Percentiles rank a stretch among this genome's conserved stretches.
Conservation (phyloP, 2,329 filamentous ascomycete species). For the Beauveria caledonica region DNA sequence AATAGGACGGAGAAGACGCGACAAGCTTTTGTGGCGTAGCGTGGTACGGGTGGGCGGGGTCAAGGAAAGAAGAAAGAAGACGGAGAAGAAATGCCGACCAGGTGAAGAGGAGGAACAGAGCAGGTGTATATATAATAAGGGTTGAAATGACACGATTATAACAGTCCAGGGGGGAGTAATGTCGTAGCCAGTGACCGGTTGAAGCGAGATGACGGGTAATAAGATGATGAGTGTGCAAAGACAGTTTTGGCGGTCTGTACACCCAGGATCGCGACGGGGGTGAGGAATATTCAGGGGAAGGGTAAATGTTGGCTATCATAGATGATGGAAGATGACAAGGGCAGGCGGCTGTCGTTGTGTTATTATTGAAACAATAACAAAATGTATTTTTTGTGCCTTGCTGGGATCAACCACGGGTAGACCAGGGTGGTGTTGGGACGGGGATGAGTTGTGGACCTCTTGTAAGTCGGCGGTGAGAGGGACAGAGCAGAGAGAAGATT, state of each 20-base stretch:
- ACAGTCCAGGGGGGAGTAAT: slow-evolving; percentile 4
- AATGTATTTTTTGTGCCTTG: neutral
- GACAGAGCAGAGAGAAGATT: neutral
- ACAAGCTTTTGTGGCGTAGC: neutral
- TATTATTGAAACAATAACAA: slow-evolving; percentile 7
- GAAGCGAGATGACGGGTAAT: slow-evolving; percentile 7
- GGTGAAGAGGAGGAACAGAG: neutral
- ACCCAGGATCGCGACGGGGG: slow-evolving; percentile 7
- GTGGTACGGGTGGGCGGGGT: neutral
- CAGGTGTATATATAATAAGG: slow-evolving; percentile 1
- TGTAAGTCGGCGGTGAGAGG: slow-evolving; percentile 9
- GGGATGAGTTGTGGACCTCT: slow-evolving; percentile 6
- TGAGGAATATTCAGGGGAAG: neutral
- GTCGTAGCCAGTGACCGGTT: neutral
- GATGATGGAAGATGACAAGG: neutral
- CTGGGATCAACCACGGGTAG: neutral
- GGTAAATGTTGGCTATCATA: neutral
- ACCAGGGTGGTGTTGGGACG: slow-evolving; percentile 8
- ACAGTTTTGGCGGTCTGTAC: slow-evolving; percentile 6
- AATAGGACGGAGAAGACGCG: neutral
- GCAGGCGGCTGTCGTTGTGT: neutral
- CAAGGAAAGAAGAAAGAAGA: neutral
- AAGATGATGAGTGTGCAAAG: neutral
- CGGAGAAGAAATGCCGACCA: neutral
- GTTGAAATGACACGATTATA: neutral